A percentile compares a stretch with the other conserved stretches of the same genome.
These are phyloP conservation scores for Infundibulicybe gibba DNA, from an alignment of 768 basidiomycete genomes.

Conservation along the genomic window DNA sequence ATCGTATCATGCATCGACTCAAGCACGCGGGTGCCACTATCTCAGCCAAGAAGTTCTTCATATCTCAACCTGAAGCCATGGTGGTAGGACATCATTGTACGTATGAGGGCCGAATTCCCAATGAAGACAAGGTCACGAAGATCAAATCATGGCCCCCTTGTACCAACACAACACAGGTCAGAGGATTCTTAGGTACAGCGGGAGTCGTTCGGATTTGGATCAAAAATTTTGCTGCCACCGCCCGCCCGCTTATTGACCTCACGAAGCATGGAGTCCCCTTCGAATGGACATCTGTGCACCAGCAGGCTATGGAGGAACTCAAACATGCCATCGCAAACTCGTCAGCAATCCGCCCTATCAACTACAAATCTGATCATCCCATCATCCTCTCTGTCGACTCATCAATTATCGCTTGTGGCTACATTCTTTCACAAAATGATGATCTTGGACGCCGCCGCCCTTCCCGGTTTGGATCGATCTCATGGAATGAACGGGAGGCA, in stretches of 20 bases:
- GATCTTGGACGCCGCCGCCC: background rate
- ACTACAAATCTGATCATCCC: constrained; percentile 15
- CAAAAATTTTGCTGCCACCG: constrained; percentile 9
- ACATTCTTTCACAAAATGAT: background rate
- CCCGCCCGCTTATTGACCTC: constrained; percentile 7
- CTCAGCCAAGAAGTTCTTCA: constrained; percentile 24
- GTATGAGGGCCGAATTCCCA: constrained; percentile 23
- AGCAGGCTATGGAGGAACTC: constrained; percentile 11
- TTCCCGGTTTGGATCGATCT: constrained; percentile 5
- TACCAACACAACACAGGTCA: constrained; percentile 10
- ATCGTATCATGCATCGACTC: constrained; percentile 21
- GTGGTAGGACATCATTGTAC: constrained; percentile 33
- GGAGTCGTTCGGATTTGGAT: constrained; percentile 14
- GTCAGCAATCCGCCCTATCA: constrained; percentile 19
- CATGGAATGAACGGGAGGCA: constrained; percentile 12
- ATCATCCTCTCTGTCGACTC: constrained; percentile 1
- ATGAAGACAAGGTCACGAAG: constrained; percentile 19
- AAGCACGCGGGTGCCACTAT: constrained; percentile 27
- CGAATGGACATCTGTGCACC: constrained; percentile 12
- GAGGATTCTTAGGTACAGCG: constrained; percentile 15
- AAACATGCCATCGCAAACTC: constrained; percentile 9
- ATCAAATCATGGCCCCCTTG: constrained; percentile 25
- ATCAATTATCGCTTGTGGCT: background rate
- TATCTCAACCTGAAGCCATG: constrained; percentile 1
- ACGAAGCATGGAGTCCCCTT: constrained; percentile 14